These are phyloP conservation scores for Dactylellina leptospora DNA, from an alignment of 2,329 filamentous ascomycete species.

Conservation along the genomic window DNA sequence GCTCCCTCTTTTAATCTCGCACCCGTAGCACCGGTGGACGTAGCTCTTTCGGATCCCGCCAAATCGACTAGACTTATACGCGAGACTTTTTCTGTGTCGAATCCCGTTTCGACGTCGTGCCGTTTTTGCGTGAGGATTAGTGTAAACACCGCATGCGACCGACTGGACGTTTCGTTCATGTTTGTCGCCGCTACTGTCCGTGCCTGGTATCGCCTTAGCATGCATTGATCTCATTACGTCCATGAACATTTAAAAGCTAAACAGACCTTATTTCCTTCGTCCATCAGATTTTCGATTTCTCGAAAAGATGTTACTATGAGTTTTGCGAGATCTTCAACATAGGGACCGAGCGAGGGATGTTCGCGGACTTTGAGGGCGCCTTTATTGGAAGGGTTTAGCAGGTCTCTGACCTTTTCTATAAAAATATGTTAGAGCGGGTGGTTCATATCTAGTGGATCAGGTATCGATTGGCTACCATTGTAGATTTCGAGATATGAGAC, in stretches of 20 bases:
- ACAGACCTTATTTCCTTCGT: conserved; percentile 86
- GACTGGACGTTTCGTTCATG: conserved; percentile 99
- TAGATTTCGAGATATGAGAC: conserved; percentile 99
- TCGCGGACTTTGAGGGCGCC: conserved; percentile 97
- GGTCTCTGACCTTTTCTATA: conserved; percentile 84
- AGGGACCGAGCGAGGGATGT: conserved; percentile 95
- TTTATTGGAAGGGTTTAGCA: conserved; percentile 94
- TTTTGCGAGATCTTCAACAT: conserved; percentile 97
- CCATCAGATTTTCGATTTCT: conserved; percentile 98
- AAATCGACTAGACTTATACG: conserved; percentile 98
- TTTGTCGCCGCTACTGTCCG: conserved; percentile 97
- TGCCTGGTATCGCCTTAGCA: conserved; percentile 62
- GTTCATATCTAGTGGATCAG: conserved; percentile 9
- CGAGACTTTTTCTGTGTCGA: conserved; percentile 97
- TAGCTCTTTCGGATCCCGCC: conserved; percentile 95
- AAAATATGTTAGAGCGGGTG: neutral
- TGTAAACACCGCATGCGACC: conserved; percentile 98
- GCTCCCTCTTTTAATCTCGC: conserved; percentile 95
- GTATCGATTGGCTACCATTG: conserved; percentile 65
- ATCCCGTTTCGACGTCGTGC: conserved; percentile 87
- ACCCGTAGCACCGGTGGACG: conserved; percentile 94
- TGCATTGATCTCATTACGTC: neutral
- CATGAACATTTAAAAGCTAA: neutral
- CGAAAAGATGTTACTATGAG: conserved; percentile 90
- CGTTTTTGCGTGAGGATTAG: conserved; percentile 94